Percentiles rank a stretch among this genome's conserved stretches.
phyloP scores from a whole-genome alignment of 768 basidiomycete species.

The Hortiboletus flavorubellus region DNA sequence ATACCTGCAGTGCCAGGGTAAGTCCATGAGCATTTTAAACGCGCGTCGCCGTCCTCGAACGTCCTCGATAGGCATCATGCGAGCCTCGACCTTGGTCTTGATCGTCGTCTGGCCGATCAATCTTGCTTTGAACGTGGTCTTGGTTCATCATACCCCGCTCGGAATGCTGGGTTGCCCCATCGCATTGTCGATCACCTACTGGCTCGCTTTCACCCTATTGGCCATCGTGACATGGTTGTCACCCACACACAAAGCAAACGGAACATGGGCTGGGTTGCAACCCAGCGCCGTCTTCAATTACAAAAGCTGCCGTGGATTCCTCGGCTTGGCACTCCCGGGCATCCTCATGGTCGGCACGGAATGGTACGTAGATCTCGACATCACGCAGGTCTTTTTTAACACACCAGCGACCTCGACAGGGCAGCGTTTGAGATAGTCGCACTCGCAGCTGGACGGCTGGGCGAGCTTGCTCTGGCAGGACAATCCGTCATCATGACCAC shows the following conservation, averaged over 20 bases:
- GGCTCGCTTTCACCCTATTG: conserved; percentile 60
- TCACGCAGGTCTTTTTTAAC: not conserved
- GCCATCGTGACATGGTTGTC: conserved; percentile 49
- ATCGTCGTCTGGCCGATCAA: conserved; percentile 66
- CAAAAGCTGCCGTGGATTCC: conserved; percentile 52
- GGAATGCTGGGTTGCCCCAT: conserved; percentile 65
- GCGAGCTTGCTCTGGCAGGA: conserved; percentile 63
- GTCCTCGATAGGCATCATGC: conserved; percentile 60
- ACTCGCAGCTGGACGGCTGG: conserved; percentile 69
- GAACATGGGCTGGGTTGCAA: conserved; percentile 63
- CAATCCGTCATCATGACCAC: conserved; percentile 81
- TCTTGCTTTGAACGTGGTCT: conserved; percentile 49
- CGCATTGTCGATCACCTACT: conserved; percentile 67
- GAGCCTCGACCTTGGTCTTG: conserved; percentile 63
- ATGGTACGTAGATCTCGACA: conserved; percentile 45
- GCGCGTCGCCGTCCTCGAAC: not conserved
- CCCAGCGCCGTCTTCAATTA: conserved; percentile 42
- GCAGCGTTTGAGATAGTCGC: conserved; percentile 82
- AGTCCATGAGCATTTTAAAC: conserved; percentile 3
- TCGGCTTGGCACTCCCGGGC: conserved; percentile 69
- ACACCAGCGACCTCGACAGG: conserved; percentile 38
- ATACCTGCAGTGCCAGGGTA: conserved; percentile 78
- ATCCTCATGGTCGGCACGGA: conserved; percentile 80
- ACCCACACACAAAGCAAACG: conserved; percentile 49
- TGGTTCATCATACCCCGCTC: conserved; percentile 64